Evolutionary conservation across 768 basidiomycete genomes (phyloP), one percentile per base, ranked within the genome.

Genomic region (Tulasnella sp.): DNA sequence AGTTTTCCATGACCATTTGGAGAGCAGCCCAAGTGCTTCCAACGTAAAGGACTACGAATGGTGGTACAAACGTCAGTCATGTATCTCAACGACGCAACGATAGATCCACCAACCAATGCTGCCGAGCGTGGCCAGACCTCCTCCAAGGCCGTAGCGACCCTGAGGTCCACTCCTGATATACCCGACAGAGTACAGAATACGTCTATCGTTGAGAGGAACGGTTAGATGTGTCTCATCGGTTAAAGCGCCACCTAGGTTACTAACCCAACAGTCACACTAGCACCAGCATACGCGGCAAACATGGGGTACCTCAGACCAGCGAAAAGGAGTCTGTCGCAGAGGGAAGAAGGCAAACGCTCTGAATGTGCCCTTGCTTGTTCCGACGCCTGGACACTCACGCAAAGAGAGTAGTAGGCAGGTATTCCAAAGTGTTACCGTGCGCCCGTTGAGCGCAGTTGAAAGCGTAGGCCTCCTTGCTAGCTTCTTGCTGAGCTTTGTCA

Each of bases 391-490:
- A 13, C 26, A 29, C 77, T 77, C 46, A 77, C 77, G 67, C 16
- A 29, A 73, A 51, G 29, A 73, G 37, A 18, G 70, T 46, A n/a
- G 35, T 44, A 13, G 67, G 40, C 13, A 55, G 26, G 29, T 67
- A 70, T 44, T 77, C 77, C n/a, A 72, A 32, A n/a, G 77, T 77
- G 77, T 77, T 77, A 32, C 70, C 42, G 39, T 77, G 67, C 23
- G 77, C 70, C 26, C 77, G 69, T 72, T 77, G 77, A 72, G 77
- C 70, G 29, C 77, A 77, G 70, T 77, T 77, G 44, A 77, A 77
- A 2, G 29, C 37, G 9, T 32, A 26, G 6, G 75, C 75, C 23
- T 46, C 74, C 16, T 46, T 46, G n/a, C 55, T 75, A 18, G 74
- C 74, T 15, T 75, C 74, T 57, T 75, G 46, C 10, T 75, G 46